Percentiles rank a stretch among this genome's conserved stretches.
phyloP scores from a whole-genome alignment of 129 eudicot genomes.

The Chrysanthemum makinoi region DNA sequence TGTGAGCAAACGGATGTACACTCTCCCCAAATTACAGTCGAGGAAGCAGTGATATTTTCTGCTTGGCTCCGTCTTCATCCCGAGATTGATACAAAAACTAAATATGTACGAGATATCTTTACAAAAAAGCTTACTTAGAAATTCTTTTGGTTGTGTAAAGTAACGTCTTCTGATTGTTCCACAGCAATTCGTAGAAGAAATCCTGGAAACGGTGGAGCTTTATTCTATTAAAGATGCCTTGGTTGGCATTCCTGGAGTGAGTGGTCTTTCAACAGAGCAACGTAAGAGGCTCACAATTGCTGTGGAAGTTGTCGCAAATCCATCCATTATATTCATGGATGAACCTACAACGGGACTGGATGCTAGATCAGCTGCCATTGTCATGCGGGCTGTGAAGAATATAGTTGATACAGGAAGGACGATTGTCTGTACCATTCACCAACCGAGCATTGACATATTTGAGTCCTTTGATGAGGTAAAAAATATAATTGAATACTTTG shows the following conservation, averaged over 20 bases:
- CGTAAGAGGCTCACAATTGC: slow-evolving; percentile 47
- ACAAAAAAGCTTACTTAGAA: neutral
- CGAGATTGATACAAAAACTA: slow-evolving; percentile 54
- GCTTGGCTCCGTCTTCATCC: slow-evolving; percentile 92
- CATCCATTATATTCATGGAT: slow-evolving; percentile 46
- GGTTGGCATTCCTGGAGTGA: slow-evolving; percentile 42
- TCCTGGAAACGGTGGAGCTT: slow-evolving; percentile 34
- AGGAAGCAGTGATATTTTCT: slow-evolving; percentile 72
- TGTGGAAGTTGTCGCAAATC: slow-evolving; percentile 45
- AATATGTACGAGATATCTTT: slow-evolving; percentile 45
- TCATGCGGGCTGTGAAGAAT: slow-evolving; percentile 39
- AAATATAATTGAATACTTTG: neutral
- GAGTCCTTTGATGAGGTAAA: slow-evolving; percentile 50
- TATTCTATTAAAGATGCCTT: slow-evolving; percentile 22
- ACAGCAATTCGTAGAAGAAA: slow-evolving; percentile 29
- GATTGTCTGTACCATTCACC: slow-evolving; percentile 44
- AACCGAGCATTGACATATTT: slow-evolving; percentile 47
- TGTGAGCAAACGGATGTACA: slow-evolving; percentile 87
- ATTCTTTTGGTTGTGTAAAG: neutral
- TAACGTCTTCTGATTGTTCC: neutral
- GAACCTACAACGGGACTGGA: slow-evolving; percentile 48
- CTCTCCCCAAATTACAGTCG: slow-evolving; percentile 77
- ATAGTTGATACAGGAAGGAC: slow-evolving; percentile 43
- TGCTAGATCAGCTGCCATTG: slow-evolving; percentile 48
- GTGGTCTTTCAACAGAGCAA: slow-evolving; percentile 44